Evolutionary conservation across 108 stramenopile genomes (phyloP).

Genomic region (Skeletonema marinoi): DNA sequence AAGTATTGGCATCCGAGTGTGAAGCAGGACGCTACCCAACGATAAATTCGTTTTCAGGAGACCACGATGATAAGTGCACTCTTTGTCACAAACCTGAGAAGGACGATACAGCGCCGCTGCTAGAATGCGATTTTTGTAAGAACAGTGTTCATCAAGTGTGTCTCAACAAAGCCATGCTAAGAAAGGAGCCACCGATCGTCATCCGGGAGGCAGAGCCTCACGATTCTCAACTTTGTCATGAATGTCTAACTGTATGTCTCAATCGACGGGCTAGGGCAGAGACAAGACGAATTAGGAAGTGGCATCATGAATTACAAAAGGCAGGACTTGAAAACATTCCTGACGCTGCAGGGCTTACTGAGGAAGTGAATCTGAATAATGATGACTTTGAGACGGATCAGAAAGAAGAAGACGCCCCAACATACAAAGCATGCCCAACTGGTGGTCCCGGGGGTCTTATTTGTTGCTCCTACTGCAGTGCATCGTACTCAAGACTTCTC

Average conservation of each 20-base stretch:
- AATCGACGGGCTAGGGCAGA: slow-evolving; percentile 69
- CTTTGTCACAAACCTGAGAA: slow-evolving; percentile 50
- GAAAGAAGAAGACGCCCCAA: slow-evolving; percentile 21
- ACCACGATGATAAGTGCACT: slow-evolving; percentile 49
- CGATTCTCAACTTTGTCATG: slow-evolving; percentile 79
- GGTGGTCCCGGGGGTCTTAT: slow-evolving; percentile 87
- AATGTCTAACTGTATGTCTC: slow-evolving; percentile 55
- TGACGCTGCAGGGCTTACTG: slow-evolving; percentile 39
- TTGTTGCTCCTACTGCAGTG: slow-evolving; percentile 73
- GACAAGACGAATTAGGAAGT: slow-evolving; percentile 63
- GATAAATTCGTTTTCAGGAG: slow-evolving; percentile 67
- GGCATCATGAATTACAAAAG: slow-evolving; percentile 48
- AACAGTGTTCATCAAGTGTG: slow-evolving; percentile 68
- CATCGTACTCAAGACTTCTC: slow-evolving; percentile 58
- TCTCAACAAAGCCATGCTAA: slow-evolving; percentile 45
- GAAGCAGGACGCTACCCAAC: slow-evolving; percentile 76
- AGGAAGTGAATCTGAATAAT: slow-evolving; percentile 36
- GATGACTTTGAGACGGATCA: slow-evolving; percentile 1
- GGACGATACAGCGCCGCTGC: slow-evolving; percentile 32
- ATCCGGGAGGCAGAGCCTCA: slow-evolving; percentile 74
- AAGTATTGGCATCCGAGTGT: slow-evolving; percentile 71
- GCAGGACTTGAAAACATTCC: slow-evolving; percentile 29
- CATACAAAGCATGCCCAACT: slow-evolving; percentile 62
- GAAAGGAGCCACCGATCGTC: slow-evolving; percentile 46
- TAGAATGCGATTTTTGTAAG: slow-evolving; percentile 74